Conservation (phyloP, 176 grass and related monocot species). For the Juncus effusus region DNA sequence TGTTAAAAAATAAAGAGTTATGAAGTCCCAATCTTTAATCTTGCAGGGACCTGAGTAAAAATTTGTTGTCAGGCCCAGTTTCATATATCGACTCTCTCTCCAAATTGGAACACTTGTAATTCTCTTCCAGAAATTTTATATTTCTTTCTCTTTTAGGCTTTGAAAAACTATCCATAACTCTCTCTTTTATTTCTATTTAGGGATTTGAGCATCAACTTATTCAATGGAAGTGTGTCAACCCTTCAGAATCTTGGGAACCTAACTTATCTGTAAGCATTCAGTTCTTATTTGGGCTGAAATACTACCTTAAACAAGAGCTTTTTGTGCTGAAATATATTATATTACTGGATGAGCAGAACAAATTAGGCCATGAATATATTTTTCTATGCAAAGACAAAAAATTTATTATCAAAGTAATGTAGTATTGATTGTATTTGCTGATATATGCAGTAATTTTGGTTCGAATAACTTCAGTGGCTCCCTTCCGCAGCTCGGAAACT, state of each 20-base stretch:
- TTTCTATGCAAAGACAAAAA: too few relatives aligned
- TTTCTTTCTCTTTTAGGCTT: neutral
- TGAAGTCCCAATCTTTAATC: too few relatives aligned
- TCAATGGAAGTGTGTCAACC: constrained; percentile 15
- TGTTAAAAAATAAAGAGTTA: too few relatives aligned
- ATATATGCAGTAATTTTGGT: constrained; percentile 15
- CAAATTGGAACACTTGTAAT: constrained; percentile 11
- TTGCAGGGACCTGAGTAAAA: constrained; percentile 23
- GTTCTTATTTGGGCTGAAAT: neutral
- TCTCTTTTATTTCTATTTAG: constrained; percentile 14
- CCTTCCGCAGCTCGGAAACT: constrained; percentile 19
- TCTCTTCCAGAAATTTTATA: constrained; percentile 3
- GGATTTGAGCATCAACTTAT: constrained; percentile 29
- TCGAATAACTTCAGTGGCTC: constrained; percentile 10
- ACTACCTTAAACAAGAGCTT: too few relatives aligned
- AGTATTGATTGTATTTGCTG: neutral
- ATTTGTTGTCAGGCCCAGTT: constrained; percentile 23
- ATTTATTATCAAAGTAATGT: too few relatives aligned
- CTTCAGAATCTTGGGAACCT: constrained; percentile 14
- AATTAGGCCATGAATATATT: too few relatives aligned
- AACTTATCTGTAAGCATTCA: constrained; percentile 8
- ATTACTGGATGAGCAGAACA: too few relatives aligned
- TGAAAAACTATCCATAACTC: neutral
- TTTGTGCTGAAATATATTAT: too few relatives aligned
- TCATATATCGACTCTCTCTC: neutral